Base-by-base conservation (phyloP, 1,284 basidiomycete genomes). In the Rhizopogon parksii region DNA sequence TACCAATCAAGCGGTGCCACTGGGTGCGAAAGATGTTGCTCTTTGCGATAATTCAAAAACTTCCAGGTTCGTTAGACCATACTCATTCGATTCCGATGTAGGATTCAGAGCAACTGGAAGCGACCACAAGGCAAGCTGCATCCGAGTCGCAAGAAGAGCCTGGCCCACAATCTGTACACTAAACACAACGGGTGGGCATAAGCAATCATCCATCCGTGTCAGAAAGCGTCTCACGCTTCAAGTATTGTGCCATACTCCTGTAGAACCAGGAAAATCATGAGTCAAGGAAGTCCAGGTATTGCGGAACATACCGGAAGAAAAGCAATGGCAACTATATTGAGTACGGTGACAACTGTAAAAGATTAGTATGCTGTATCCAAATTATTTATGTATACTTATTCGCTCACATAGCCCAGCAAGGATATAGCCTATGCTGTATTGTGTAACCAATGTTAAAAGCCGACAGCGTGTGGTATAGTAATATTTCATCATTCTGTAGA, bases 41-140 rank as follows among this genome's bases (percentile, higher is more conserved):
- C 40, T 42, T 42, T 42, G 40, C 12, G 40, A 17, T 25, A 42
- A 17, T 11, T 42, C 40, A 12, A 42, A 36, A 15, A 36, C 15
- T 7, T 42, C 40, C 25, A 42, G 11, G 12, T 30, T 27, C 15
- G 40, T 42, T 30, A 12, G 40, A 12, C 27, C 40, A 11, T 15
- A 9, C n/a, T 40, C 40, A 15, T 24, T 17, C 15, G 6, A 42
- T 3, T 30, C 5, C 11, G 15, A 30, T 17, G 25, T 17, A 42
- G 15, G 27, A 9, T 30, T 30, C 27, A 2, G 15, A n/a, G 39
- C 19, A 9, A n/a, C 12, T 21, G 43, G 14, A 17, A 37, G 47
- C 15, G 8, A 32, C 47, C 47, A 50, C 9, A 51, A 8, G 19
- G 38, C 37, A 24, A 51, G 35, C 34, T 51, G 50, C 50, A 51